phyloP scores from a whole-genome alignment of 257 asterid genomes.

The Datura wrightii region DNA sequence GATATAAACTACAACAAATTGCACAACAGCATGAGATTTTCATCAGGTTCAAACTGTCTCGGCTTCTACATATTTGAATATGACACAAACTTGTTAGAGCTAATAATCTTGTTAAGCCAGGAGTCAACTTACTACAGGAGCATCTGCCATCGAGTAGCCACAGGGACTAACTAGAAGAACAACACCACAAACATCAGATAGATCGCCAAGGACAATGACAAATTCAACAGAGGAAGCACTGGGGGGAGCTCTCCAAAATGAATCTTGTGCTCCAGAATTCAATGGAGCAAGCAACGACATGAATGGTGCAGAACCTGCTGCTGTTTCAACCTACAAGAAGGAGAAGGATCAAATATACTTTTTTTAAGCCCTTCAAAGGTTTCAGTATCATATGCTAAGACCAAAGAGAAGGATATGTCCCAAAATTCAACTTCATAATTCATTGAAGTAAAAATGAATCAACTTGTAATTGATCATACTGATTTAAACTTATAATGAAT shows the following conservation, averaged over 20 bases:
- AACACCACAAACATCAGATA: conserved; percentile 91
- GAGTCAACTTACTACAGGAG: conserved; percentile 82
- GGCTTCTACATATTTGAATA: conserved; percentile 8
- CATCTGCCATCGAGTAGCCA: conserved; percentile 87
- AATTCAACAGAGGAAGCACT: conserved; percentile 77
- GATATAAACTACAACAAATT: neutral
- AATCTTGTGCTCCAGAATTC: conserved; percentile 66
- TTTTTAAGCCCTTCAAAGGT: conserved; percentile 1
- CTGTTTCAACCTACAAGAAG: conserved; percentile 74
- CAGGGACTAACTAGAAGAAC: conserved; percentile 87
- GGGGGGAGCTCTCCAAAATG: conserved; percentile 92
- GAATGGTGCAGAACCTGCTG: conserved; percentile 85
- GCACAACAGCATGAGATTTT: neutral
- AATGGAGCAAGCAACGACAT: conserved; percentile 81
- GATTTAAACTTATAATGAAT: neutral
- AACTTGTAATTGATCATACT: neutral
- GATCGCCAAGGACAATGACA: conserved; percentile 74
- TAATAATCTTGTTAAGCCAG: neutral
- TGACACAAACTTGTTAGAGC: conserved; percentile 14
- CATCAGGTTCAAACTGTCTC: conserved; percentile 1
- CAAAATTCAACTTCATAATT: neutral
- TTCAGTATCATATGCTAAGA: conserved; percentile 9
- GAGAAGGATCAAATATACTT: neutral
- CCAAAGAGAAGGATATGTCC: conserved; percentile 14
- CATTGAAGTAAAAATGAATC: neutral